Evolutionary conservation across 805 yeast genomes (phyloP).

Genomic region (Kodamaea leandrae): DNA sequence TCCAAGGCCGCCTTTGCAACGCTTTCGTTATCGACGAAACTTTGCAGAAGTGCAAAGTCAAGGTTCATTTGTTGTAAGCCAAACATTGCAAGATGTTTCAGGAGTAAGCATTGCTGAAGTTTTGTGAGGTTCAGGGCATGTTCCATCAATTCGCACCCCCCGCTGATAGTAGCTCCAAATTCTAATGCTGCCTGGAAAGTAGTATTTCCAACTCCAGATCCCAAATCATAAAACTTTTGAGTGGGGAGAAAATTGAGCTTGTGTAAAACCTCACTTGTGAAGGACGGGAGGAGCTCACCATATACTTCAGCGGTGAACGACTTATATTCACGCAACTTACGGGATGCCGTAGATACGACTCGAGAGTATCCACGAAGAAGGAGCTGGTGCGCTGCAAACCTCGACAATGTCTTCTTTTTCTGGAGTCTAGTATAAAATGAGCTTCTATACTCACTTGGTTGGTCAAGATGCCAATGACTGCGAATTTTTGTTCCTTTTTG

Average conservation of each 20-base stretch:
- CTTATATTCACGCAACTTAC: conserved; percentile 63
- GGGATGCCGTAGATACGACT: conserved; percentile 71
- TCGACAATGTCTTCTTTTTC: conserved; percentile 23
- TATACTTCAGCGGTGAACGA: conserved; percentile 90
- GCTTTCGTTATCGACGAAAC: conserved; percentile 65
- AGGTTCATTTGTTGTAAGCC: conserved; percentile 62
- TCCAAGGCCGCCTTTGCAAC: conserved; percentile 53
- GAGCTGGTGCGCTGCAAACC: conserved; percentile 56
- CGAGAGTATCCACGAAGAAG: conserved; percentile 72
- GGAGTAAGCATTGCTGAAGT: conserved; percentile 57
- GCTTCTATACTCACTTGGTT: conserved; percentile 21
- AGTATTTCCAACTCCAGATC: conserved; percentile 94
- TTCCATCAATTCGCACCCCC: conserved; percentile 88
- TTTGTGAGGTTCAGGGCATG: conserved; percentile 71
- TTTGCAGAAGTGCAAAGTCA: conserved; percentile 59
- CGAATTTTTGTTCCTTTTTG: background rate
- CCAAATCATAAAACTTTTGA: conserved; percentile 77
- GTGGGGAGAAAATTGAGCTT: conserved; percentile 56
- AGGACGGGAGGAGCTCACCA: conserved; percentile 83
- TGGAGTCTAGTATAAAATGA: conserved; percentile 22
- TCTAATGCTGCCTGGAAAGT: conserved; percentile 86
- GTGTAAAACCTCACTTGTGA: conserved; percentile 57
- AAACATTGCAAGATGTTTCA: conserved; percentile 54
- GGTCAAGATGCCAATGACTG: conserved; percentile 4
- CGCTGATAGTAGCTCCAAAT: conserved; percentile 69